Evolutionary conservation across 352 stramenopile species (phyloP), one percentile per base, ranked within the genome.

Genomic region (Halophytophthora batemanensis): DNA sequence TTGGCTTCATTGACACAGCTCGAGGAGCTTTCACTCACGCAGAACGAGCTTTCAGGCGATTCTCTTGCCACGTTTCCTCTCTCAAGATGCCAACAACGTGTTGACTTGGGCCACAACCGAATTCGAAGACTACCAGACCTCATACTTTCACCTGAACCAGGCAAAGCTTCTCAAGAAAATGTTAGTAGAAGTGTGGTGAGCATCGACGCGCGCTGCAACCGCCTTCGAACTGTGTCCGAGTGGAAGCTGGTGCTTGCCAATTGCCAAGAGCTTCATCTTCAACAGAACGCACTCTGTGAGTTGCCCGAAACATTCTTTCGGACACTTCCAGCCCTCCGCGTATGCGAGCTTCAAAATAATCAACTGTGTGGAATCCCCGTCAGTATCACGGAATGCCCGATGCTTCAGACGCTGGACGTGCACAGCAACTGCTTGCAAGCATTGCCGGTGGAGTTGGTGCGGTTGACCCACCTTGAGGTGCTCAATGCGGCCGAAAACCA

Each of bases 401-500:
- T 15, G 4, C 54, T 88, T 7, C 45, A 68, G n/a, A 35, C 61
- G 19, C 62, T 88, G 0, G 59, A 86, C n/a, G 21, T 86, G 1
- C 59, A 84, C 14, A 56, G 77, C 37, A 88, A 88, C 36, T 60
- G 56, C 17, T 37, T 88, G n/a, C 40, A 53, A 13, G 43, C 28
- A 1, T 53, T 85, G 21, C 62, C 75, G 0, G 29, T 46, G 1
- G 56, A 61, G 3, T 58, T 88, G 2, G 51, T 33, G 1, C 21
- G 46, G 1, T 53, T 88, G 18, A 33, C 41, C 15, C 45, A 36
- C n/a, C 63, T 88, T 2, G 41, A 61, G 14, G 43, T 69, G 14
- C 38, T 88, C 8, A 82, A 82, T 39, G 59, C 70, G 10, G 66
- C 51, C 0, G 68, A 80, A 13, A 88, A 88, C 39, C 59, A 74